Percentiles rank a stretch among this genome's conserved stretches.
Conservation (phyloP, 805 yeast species). For the Myxozyma kluyveri region DNA sequence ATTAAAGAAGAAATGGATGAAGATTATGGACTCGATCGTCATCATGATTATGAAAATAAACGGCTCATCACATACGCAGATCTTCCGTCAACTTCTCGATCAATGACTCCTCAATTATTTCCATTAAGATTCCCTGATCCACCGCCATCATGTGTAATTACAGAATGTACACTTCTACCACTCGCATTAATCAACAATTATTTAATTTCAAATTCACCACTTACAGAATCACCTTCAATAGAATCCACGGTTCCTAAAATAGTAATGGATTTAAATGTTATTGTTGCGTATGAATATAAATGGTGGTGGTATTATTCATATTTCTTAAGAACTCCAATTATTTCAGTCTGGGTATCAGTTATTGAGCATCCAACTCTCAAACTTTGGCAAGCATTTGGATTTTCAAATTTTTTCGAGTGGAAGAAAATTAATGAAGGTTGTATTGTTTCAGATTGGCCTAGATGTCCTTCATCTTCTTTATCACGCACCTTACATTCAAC, state of each 20-base stretch:
- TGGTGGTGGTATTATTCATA: slow-evolving; percentile 26
- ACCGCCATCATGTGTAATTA: slow-evolving; percentile 14
- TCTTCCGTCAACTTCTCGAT: background rate
- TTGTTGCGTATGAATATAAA: slow-evolving; percentile 19
- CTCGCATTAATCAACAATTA: slow-evolving; percentile 13
- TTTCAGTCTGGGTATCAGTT: slow-evolving; percentile 7
- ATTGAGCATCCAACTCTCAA: slow-evolving; percentile 15
- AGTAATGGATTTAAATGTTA: slow-evolving; percentile 16
- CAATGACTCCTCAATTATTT: background rate
- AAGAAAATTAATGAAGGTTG: slow-evolving; percentile 17
- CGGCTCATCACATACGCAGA: too few relatives aligned
- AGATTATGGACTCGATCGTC: too few relatives aligned
- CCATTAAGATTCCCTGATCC: slow-evolving; percentile 22
- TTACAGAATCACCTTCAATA: too few relatives aligned
- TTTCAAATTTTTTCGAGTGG: slow-evolving; percentile 10
- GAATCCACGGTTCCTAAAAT: slow-evolving; percentile 11
- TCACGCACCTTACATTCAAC: too few relatives aligned
- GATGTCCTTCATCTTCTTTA: too few relatives aligned
- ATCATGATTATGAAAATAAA: too few relatives aligned
- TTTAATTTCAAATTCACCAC: background rate
- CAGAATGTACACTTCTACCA: slow-evolving; percentile 22
- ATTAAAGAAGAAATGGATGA: too few relatives aligned
- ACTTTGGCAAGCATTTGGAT: slow-evolving; percentile 5
- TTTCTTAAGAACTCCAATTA: slow-evolving; percentile 16
- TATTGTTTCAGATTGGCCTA: slow-evolving; percentile 10